These are phyloP conservation scores for Calonectria hawksworthii DNA, from an alignment of 2,329 filamentous ascomycete species.

Conservation along the genomic window DNA sequence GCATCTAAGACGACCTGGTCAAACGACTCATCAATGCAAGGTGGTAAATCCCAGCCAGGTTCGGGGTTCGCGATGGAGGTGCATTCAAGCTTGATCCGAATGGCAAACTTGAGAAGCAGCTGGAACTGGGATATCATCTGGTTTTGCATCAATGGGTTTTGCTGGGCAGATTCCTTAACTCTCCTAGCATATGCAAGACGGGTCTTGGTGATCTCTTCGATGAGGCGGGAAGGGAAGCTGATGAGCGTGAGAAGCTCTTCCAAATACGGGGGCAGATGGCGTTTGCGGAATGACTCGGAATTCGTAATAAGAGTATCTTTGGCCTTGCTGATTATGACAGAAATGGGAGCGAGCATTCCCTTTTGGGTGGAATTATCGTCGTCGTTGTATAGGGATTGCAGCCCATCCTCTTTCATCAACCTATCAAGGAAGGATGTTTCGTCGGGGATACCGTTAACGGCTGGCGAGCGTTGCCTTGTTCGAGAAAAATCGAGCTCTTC, in stretches of 20 bases:
- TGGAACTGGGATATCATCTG: constrained; percentile 99
- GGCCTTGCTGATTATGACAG: constrained; percentile 90
- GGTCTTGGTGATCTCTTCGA: constrained; percentile 96
- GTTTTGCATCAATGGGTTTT: constrained; percentile 93
- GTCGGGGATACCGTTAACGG: constrained; percentile 80
- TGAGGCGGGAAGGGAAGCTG: constrained; percentile 95
- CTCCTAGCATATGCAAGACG: constrained; percentile 92
- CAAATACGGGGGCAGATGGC: constrained; percentile 95
- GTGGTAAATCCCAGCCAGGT: constrained; percentile 93
- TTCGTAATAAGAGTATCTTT: constrained; percentile 93
- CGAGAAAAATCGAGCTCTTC: constrained; percentile 92
- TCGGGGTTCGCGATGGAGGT: constrained; percentile 86
- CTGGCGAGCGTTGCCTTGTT: constrained; percentile 76
- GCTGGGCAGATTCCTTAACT: constrained; percentile 94
- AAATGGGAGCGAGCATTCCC: constrained; percentile 88
- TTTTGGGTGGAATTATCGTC: constrained; percentile 61
- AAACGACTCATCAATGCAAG: constrained; percentile 97
- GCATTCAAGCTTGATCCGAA: constrained; percentile 93
- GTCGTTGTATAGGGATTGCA: constrained; percentile 91
- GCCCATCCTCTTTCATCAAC: constrained; percentile 93
- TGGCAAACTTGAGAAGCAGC: constrained; percentile 90
- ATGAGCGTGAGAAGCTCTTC: constrained; percentile 96
- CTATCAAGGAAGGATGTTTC: constrained; percentile 95
- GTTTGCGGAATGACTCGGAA: constrained; percentile 84
- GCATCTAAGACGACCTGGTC: constrained; percentile 93